Base-by-base conservation (phyloP, 2,329 filamentous ascomycete species). In the Fusarium mexicanum region DNA sequence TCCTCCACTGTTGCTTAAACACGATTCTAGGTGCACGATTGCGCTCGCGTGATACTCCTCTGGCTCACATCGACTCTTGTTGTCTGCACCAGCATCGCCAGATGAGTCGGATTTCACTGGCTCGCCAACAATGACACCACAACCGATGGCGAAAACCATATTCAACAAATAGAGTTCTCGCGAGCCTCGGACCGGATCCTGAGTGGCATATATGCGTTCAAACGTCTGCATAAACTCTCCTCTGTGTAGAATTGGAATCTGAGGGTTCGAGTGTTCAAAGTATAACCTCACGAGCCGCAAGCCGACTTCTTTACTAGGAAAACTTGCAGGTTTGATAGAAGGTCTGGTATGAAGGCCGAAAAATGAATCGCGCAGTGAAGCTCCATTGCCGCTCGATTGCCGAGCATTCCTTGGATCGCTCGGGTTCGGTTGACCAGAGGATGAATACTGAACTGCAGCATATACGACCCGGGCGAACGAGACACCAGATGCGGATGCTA, bases 41-140 rank as follows among this genome's bases (percentile, higher is more conserved):
- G 96, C 96, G 62, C 95, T 96, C 4, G 96, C 95, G 82, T 98
- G 96, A 80, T 98, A 98, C 81, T 98, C 95, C 81, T 98, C 96
- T 2, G 96, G 95, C 80, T 97, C 94, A 73, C 91, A 84, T 85
- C 90, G 86, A 12, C 58, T 74, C 71, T 76, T 77, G 38, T 66
- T 64, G 37, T 79, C 63, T 33, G 79, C 63, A 65, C 71, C 78
- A 43, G 75, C 71, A 48, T 82, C 79, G 6, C 80, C 81, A 35
- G 81, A 78, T 48, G 84, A 81, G 51, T 86, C 83, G 13, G 88
- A 82, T 80, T 89, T 81, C 82, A 89, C 77, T 78, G 85, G 84
- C 82, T 92, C 85, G 72, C 89, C 93, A 76, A 98, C 91, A 74
- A 98, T 97, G 77, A 98, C 97, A 24, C 95, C 96, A 24, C 94